These are phyloP conservation scores for Cercophora samala DNA, from an alignment of 495 filamentous ascomycete species.

Conservation along the genomic window DNA sequence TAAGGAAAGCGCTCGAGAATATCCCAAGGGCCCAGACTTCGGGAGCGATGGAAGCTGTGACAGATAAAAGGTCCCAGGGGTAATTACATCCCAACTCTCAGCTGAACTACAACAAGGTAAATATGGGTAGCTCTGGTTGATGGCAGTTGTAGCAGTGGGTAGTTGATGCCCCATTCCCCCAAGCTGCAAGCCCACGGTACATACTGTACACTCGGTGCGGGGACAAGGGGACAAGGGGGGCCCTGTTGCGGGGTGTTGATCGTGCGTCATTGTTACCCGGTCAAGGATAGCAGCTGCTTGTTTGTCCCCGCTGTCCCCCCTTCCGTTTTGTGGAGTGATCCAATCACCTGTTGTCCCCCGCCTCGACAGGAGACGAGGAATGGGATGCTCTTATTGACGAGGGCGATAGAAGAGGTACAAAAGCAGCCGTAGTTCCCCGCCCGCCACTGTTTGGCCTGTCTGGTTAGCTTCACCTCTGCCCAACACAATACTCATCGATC, in stretches of 20 bases:
- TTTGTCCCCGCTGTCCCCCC: neutral
- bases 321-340: conserved; percentile 18
- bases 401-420: neutral
- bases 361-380: neutral
- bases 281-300: neutral
- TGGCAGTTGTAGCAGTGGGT: no score
- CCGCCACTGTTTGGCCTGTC: neutral
- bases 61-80: no score
- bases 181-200: no score
- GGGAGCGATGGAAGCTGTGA: no score
- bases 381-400: neutral
- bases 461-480: neutral
- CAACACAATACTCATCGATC: neutral
- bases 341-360: conserved; percentile 19
- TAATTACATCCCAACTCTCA: no score
- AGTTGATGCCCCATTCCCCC: no score
- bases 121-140: no score
- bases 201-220: no score
- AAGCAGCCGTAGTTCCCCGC: neutral
- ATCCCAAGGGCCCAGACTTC: no score
- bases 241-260: conserved; percentile 4
- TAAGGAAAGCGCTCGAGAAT: neutral
- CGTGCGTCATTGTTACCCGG: conserved; percentile 21
- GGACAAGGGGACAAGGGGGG: neutral
- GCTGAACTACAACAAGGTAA: no score